Evolutionary conservation across 2,329 filamentous ascomycete genomes (phyloP).

Genomic region (Arthrobotrys iridis): DNA sequence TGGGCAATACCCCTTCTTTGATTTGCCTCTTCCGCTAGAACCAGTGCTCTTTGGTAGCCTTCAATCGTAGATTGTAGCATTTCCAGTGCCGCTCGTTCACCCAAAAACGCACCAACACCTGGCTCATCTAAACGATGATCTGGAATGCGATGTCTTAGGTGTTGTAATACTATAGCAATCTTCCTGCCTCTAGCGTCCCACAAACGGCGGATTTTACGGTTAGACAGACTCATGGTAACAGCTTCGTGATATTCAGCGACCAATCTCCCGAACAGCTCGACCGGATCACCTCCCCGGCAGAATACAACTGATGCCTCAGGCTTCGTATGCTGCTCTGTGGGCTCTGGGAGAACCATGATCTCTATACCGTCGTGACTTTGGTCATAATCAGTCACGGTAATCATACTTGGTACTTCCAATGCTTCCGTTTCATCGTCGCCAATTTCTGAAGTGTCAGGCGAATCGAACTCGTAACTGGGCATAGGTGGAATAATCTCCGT

Average conservation of each 20-base stretch:
- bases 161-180: not conserved
- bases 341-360: slow-evolving; percentile 40
- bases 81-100: not conserved
- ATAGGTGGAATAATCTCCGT: not conserved
- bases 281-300: not conserved
- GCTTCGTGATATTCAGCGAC: slow-evolving; percentile 6
- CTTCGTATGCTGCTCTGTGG: slow-evolving; percentile 1
- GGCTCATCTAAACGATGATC: not conserved
- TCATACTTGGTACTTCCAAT: not conserved
- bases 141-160: not conserved
- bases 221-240: not conserved
- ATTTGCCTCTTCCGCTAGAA: not conserved
- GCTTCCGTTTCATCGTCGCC: not conserved
- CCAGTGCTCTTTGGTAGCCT: not conserved
- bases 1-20: not conserved
- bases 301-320: slow-evolving; percentile 1
- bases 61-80: not conserved
- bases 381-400: slow-evolving; percentile 36
- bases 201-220: not conserved
- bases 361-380: slow-evolving; percentile 23
- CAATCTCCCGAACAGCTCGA: slow-evolving; percentile 18
- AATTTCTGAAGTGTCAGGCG: not conserved
- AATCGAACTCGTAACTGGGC: slow-evolving; percentile 26
- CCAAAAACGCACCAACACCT: not conserved
- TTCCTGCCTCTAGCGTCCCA: slow-evolving; percentile 5